Conservation (phyloP, 192 early-diverging fungal genomes). For the Coemansia sp. region DNA sequence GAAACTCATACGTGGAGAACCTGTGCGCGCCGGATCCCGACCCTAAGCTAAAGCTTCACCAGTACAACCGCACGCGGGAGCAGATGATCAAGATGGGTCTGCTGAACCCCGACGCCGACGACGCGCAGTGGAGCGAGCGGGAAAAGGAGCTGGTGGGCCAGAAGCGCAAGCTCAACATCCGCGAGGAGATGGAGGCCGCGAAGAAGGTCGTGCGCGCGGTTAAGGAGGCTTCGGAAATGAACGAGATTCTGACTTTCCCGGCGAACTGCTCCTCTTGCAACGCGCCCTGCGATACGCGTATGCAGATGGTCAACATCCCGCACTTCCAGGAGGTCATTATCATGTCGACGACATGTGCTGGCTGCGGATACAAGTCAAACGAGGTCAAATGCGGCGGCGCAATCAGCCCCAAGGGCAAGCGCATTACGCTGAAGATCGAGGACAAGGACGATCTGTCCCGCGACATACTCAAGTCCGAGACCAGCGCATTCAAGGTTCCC, state of each 20-base stretch:
- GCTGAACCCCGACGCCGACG: conserved; percentile 56
- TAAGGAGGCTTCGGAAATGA: conserved; percentile 58
- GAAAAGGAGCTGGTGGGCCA: conserved; percentile 12
- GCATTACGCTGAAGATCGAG: conserved; percentile 76
- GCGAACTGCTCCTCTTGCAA: conserved; percentile 84
- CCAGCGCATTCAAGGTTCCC: conserved; percentile 83
- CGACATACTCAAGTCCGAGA: conserved; percentile 94
- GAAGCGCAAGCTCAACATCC: conserved; percentile 16
- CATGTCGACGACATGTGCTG: conserved; percentile 89
- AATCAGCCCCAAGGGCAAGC: conserved; percentile 69
- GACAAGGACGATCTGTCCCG: conserved; percentile 85
- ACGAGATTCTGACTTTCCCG: conserved; percentile 76
- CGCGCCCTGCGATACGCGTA: conserved; percentile 73
- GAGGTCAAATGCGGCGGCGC: conserved; percentile 95
- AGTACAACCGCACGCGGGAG: conserved; percentile 72
- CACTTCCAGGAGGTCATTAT: conserved; percentile 96
- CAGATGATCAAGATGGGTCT: conserved; percentile 77
- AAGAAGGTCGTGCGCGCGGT: conserved; percentile 25
- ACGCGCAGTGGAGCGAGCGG: conserved; percentile 22
- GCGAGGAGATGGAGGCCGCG: conserved; percentile 43
- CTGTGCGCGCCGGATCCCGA: conserved; percentile 69
- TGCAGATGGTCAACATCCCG: conserved; percentile 89
- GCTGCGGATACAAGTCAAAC: conserved; percentile 92
- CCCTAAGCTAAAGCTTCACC: conserved; percentile 62
- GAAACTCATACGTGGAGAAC: conserved; percentile 91